Evolutionary conservation across 2,329 filamentous ascomycete genomes (phyloP).

Genomic region (Leptographium galeiforme): DNA sequence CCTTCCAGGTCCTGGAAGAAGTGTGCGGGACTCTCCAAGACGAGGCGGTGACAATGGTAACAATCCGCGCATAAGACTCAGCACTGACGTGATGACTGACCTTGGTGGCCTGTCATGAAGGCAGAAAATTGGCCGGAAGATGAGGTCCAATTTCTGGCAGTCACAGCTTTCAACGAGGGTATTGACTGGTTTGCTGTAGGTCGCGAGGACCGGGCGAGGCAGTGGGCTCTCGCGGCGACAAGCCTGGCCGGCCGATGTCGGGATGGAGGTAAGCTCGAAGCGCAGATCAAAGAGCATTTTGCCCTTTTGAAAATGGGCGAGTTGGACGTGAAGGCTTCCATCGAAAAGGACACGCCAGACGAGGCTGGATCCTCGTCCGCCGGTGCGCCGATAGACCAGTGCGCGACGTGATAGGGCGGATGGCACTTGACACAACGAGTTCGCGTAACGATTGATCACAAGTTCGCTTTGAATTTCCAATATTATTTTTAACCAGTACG

Average conservation of each 20-base stretch:
- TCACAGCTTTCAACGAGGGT: slow-evolving; percentile 55
- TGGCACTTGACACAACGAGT: too few relatives aligned
- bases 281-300: slow-evolving; percentile 29
- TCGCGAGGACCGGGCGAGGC: slow-evolving; percentile 39
- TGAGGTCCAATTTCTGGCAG: slow-evolving; percentile 67
- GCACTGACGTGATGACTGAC: slow-evolving; percentile 9
- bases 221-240: slow-evolving; percentile 52
- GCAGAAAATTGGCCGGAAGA: slow-evolving; percentile 42
- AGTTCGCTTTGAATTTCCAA: too few relatives aligned
- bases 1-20: slow-evolving; percentile 51
- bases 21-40: slow-evolving; percentile 39
- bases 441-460: too few relatives aligned
- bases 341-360: slow-evolving; percentile 1
- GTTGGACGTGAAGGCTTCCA: slow-evolving; percentile 6
- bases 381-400: too few relatives aligned
- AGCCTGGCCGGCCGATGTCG: slow-evolving; percentile 43
- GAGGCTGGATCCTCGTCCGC: background rate
- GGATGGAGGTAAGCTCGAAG: slow-evolving; percentile 36
- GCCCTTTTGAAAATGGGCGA: slow-evolving; percentile 22
- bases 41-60: background rate
- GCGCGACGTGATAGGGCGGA: background rate
- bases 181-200: slow-evolving; percentile 49
- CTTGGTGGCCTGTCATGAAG: slow-evolving; percentile 11
- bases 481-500: too few relatives aligned
- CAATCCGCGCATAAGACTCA: background rate